Base-by-base conservation (phyloP, 2,329 filamentous ascomycete genomes). In the Fusarium setosum region DNA sequence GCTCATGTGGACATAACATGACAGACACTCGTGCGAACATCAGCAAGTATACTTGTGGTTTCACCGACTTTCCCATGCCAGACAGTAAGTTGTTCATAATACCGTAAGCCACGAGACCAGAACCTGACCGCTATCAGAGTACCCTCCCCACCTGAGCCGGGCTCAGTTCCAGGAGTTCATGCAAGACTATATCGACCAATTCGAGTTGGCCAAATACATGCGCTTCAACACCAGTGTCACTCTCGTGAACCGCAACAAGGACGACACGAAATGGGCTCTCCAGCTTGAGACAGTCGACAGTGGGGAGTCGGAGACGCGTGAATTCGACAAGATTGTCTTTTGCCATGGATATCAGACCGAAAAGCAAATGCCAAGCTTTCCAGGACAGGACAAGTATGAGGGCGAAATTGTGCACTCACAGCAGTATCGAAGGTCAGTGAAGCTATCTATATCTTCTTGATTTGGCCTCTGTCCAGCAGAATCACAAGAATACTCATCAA, bases 11-110 rank as follows among this genome's bases (percentile, higher is more conserved):
- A 20, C 15, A 15, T 6, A 15, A 34, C 6, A 34, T 34, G 6
- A 21, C 4, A 47, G 45, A 24, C 0, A 65, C 62, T 1, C 49
- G 17, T 2, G 62, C 62, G 1, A 58, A 65, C 0, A 65, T 65
- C 1, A 65, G 62, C 57, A 65, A 65, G 15, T 65, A 65, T 4
- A 65, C 61, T 3, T 65, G 62, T 1, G 62, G 62, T 5, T 65
- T 65, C 6, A 65, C 62, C 0, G 62, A 65, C 0, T 65, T 53
- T 8, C 62, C 62, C 0, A 65, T 65, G 31, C 62, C 62, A 21
- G 62, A 65, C 13, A 65, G 62, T 62, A 18, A 1, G 61, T 18
- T 0, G 11, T 20, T 1, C 1, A 1, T 3, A 1, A 0, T 13
- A 12, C 11, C 26, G 11, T 7, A 29, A n/a, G 9, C 15, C 4